Base-by-base conservation (phyloP, 2,329 filamentous ascomycete species). In the Zasmidium cellare region DNA sequence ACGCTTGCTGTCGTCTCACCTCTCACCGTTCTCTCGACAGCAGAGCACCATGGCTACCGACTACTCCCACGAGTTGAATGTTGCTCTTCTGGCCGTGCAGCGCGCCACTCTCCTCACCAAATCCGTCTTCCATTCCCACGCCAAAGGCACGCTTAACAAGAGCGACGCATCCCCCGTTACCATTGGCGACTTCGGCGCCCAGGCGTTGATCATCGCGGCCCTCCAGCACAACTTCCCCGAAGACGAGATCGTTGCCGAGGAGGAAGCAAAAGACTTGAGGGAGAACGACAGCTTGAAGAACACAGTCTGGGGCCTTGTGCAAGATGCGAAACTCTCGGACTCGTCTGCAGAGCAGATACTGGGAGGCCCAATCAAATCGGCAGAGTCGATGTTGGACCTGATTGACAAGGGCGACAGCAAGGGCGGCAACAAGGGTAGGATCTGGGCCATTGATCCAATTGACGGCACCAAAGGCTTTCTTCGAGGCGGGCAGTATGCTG, bases 381-480 rank as follows among this genome's bases (percentile, higher is more conserved):
- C 85, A 58, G 86, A 91, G 57, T 79, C 81, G 65, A 85, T 86
- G 84, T 73, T 85, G 62, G 78, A 83, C 51, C 80, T 81, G 28
- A 82, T 86, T 60, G 83, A 85, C 66, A 75, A 78, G 63, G 83
- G 83, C 28, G 84, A 84, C 72, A 90, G 87, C 75, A 77, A 83
- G 57, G 91, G 91, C 59, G 91, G 91, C 24, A 75, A 78, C 60
- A 82, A 80, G 64, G 92, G 91, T 62, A 83, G 94, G 65, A 91
- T 97, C 75, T 99, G 94, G 94, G 90, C 93, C 44, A 87, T 99
- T 57, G 94, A 99, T 76, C 94, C 94, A 59, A 97, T 99, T 62
- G 94, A 99, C 75, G 94, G 94, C 65, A 99, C 94, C 54, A 96
- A 97, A 79, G 96, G 94, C 25, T 99, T 99, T 79, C 81, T 99